Base-by-base conservation (phyloP, 148 eudicot genomes). In the Linanthus parryae region DNA sequence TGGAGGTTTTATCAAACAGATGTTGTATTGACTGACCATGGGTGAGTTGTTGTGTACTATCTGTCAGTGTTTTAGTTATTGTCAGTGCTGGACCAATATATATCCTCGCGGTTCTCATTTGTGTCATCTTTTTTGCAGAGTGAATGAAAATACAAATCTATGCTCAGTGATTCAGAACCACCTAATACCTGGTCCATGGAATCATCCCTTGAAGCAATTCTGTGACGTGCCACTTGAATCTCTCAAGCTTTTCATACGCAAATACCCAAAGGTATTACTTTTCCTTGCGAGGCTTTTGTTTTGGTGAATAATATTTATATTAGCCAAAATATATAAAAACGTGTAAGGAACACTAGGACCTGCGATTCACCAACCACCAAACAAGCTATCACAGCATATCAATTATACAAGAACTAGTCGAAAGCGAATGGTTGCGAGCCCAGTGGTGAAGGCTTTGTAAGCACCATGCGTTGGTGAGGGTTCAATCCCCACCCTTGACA, bases 1-100 rank as follows among this genome's bases (percentile, higher is more conserved):
- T 94, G 96, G 99, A 77, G 86, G 39, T 94, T 88, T 70, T 76
- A 88, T 73, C 80, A 80, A 24, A 82, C 95, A n/a, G 81, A 88
- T 52, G 79, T 82, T 64, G 83, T 71, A 51, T 66, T 94, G 20
- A 72, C 80, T 57, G 91, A 94, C 45, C 88, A 94, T 41, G 80
- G 83, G 99, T 94, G 63, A 73, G 95, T 52, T 28, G 15, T 43
- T 7, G 12, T 45, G 39, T 13, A 20, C 48, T 36, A 15, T 54
- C 16, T 2, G 7, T 55, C 17, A 25, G n/a, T 43, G 13, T 57
- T 43, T 57, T 23, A 30, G 7, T 42, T 56, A 12, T 16, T 0
- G 35, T 13, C 8, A 2, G 12, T 26, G 26, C 2, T 13, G 26
- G 51, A 11, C 17, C 12, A 29, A 5, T 19, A 21, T 44, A 33